These are phyloP conservation scores for Pythium aristosporum DNA, from an alignment of 352 stramenopile genomes.

Conservation along the genomic window DNA sequence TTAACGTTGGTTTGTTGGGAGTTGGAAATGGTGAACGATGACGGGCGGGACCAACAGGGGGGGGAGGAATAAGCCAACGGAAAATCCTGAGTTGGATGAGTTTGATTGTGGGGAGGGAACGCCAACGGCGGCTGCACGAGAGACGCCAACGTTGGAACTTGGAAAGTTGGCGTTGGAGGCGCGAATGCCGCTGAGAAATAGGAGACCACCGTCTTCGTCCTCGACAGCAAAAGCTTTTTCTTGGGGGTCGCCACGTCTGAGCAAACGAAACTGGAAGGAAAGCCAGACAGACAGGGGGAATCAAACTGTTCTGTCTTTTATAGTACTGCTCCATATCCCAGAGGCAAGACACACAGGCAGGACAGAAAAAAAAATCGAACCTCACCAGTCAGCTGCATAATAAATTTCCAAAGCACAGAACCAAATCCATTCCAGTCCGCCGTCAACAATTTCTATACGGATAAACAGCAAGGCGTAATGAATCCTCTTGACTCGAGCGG, in stretches of 20 bases:
- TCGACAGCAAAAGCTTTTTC: too few species aligned
- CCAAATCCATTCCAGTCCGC: neutral
- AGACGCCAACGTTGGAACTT: slow-evolving; percentile 1
- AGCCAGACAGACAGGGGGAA: too few species aligned
- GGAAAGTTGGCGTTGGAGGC: slow-evolving; percentile 1
- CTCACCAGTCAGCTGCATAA: neutral
- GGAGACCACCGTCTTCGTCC: too few species aligned
- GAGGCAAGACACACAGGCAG: neutral
- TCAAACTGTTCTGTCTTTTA: too few species aligned
- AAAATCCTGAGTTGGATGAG: neutral
- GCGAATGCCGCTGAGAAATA: neutral
- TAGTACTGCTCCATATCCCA: too few species aligned
- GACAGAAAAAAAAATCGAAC: slow-evolving; percentile 9
- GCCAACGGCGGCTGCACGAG: neutral
- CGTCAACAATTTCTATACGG: neutral
- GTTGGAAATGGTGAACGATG: neutral
- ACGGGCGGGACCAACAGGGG: neutral
- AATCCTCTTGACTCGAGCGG: too few species aligned
- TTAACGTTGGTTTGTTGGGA: slow-evolving; percentile 1
- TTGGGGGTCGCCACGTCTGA: too few species aligned
- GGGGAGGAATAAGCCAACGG: neutral
- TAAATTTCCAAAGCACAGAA: neutral
- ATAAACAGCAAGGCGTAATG: too few species aligned
- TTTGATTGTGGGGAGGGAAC: neutral
- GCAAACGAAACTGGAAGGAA: too few species aligned